A percentile compares a stretch with the other conserved stretches of the same genome.
phyloP scores from a whole-genome alignment of 441 rosid genomes.

The Euphorbia celastroides region DNA sequence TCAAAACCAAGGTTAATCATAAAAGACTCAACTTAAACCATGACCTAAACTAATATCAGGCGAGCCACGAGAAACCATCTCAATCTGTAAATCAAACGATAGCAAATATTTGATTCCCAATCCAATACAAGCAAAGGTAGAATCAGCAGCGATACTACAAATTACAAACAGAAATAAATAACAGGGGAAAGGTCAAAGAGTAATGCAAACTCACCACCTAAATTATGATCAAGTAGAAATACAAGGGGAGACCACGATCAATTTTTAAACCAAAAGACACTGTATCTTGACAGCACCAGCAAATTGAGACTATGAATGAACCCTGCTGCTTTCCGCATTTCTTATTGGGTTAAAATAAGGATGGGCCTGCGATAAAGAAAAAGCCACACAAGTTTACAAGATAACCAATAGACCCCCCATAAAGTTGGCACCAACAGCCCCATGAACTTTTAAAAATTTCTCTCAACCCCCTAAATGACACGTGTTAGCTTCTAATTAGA shows the following conservation, averaged over 20 bases:
- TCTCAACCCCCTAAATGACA: too few species aligned
- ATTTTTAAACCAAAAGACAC: slow-evolving; percentile 6
- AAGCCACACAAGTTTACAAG: neutral
- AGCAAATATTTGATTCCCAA: slow-evolving; percentile 15
- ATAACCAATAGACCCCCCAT: too few species aligned
- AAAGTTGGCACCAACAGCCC: too few species aligned
- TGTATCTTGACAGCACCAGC: slow-evolving; percentile 16
- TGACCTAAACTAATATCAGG: neutral
- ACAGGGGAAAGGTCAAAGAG: neutral
- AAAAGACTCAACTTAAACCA: neutral
- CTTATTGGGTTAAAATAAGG: slow-evolving; percentile 74
- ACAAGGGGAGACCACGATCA: slow-evolving; percentile 16
- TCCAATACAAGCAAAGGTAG: slow-evolving; percentile 1
- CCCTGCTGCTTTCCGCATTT: slow-evolving; percentile 85
- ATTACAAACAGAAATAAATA: neutral
- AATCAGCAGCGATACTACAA: neutral
- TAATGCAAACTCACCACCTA: slow-evolving; percentile 20
- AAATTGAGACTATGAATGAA: slow-evolving; percentile 36
- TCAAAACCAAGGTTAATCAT: too few species aligned
- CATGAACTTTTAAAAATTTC: too few species aligned
- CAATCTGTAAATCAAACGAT: neutral
- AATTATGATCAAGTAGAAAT: slow-evolving; percentile 18
- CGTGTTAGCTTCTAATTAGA: too few species aligned
- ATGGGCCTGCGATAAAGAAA: slow-evolving; percentile 47
- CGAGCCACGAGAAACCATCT: neutral